phyloP scores from a whole-genome alignment of 2,329 filamentous ascomycete species.

The Cladosporium oxysporum region DNA sequence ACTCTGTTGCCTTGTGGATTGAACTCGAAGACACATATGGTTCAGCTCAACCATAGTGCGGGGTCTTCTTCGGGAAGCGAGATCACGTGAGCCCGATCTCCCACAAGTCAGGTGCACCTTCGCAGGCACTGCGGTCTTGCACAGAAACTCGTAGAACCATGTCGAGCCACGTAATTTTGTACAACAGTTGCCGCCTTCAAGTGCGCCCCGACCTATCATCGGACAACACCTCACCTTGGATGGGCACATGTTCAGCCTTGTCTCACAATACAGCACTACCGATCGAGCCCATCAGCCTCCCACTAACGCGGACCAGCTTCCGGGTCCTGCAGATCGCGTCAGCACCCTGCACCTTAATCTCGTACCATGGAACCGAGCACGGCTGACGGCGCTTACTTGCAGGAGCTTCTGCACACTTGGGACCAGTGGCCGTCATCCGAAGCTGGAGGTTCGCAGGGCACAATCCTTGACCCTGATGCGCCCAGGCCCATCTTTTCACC shows the following conservation, averaged over 20 bases:
- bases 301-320: neutral
- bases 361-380: neutral
- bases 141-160: too few species aligned
- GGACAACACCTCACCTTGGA: too few species aligned
- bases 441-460: neutral
- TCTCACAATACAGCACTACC: neutral
- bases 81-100: too few species aligned
- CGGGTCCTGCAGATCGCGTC: neutral
- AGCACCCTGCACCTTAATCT: neutral
- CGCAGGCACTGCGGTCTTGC: too few species aligned
- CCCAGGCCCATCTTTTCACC: neutral
- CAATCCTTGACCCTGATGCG: neutral
- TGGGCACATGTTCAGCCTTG: neutral
- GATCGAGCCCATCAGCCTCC: neutral
- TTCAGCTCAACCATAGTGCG: too few species aligned
- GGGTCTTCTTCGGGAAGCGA: too few species aligned
- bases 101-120: too few species aligned
- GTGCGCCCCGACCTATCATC: too few species aligned
- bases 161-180: too few species aligned
- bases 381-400: neutral
- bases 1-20: too few species aligned
- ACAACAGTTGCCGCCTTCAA: too few species aligned
- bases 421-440: neutral
- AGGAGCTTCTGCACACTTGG: neutral
- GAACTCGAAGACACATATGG: too few species aligned